Conservation (phyloP, 1,284 basidiomycete genomes). For the Lignosus rhinocerotis region DNA sequence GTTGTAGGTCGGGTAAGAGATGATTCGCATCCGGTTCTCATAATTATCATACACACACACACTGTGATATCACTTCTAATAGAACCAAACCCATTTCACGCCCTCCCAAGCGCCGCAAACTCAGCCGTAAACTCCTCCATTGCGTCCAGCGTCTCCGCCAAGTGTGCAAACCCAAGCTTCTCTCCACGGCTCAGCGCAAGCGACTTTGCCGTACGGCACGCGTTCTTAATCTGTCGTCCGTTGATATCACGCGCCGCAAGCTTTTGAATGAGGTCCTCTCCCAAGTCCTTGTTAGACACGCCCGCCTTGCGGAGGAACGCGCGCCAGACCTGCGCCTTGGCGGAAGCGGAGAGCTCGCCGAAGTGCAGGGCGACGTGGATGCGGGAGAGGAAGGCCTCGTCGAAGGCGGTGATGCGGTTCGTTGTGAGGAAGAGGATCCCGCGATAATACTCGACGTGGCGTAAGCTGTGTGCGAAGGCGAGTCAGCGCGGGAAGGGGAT, state of each 20-base stretch:
- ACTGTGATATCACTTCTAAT: too few relatives aligned
- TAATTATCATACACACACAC: too few relatives aligned
- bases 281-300: constrained; percentile 29
- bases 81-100: background rate
- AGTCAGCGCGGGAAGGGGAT: background rate
- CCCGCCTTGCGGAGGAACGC: constrained; percentile 49
- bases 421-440: constrained; percentile 70
- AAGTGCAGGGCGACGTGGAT: constrained; percentile 67
- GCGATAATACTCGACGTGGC: constrained; percentile 64
- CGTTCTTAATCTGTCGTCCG: constrained; percentile 67
- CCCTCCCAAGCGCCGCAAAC: constrained; percentile 33
- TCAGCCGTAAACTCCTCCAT: constrained; percentile 59
- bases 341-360: constrained; percentile 48
- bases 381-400: constrained; percentile 69
- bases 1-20: too few relatives aligned
- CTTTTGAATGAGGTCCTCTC: constrained; percentile 40
- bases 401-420: constrained; percentile 63
- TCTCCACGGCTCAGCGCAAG: constrained; percentile 51
- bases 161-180: constrained; percentile 45
- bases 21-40: too few relatives aligned
- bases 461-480: constrained; percentile 33
- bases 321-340: constrained; percentile 54
- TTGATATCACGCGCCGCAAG: constrained; percentile 53
- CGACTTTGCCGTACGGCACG: constrained; percentile 57
- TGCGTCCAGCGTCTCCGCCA: constrained; percentile 57